Evolutionary conservation across 805 yeast genomes (phyloP).

Genomic region (Yamadazyma insecticola): DNA sequence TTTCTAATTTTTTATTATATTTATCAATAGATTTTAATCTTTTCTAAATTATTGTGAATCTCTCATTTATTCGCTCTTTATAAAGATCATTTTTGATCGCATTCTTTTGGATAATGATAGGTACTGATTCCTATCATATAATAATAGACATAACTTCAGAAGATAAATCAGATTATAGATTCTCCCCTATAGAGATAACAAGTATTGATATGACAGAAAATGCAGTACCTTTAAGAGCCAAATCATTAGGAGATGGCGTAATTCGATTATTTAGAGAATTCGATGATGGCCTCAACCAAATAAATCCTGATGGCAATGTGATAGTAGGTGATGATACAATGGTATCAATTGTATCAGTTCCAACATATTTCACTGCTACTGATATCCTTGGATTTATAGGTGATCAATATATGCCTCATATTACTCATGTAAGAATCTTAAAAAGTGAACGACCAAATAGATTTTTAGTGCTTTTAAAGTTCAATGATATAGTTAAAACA

Average conservation of each 20-base stretch:
- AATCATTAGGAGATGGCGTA: conserved; percentile 68
- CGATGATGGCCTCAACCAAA: conserved; percentile 18
- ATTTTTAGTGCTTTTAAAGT: conserved; percentile 75
- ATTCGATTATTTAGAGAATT: conserved; percentile 61
- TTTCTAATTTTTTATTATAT: too few relatives aligned
- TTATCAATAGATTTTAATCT: too few relatives aligned
- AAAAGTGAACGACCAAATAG: conserved; percentile 62
- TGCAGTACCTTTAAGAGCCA: conserved; percentile 54
- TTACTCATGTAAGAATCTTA: conserved; percentile 71
- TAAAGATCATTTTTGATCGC: too few relatives aligned
- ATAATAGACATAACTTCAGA: conserved; percentile 19
- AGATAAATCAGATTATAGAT: conserved; percentile 25
- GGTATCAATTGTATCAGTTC: conserved; percentile 79
- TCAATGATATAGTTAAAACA: conserved; percentile 52
- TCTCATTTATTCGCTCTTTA: not conserved
- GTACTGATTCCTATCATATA: conserved; percentile 38
- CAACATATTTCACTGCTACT: conserved; percentile 80
- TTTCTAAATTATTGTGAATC: not conserved
- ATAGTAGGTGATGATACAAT: conserved; percentile 55
- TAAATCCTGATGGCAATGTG: conserved; percentile 1
- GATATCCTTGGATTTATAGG: conserved; percentile 82
- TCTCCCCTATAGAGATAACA: conserved; percentile 24
- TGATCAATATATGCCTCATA: conserved; percentile 45
- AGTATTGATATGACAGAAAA: conserved; percentile 18
- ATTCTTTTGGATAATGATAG: conserved; percentile 38